A percentile compares a stretch with the other conserved stretches of the same genome.
Evolutionary conservation across 768 basidiomycete species (phyloP).

Genomic region (Mycena rosella): DNA sequence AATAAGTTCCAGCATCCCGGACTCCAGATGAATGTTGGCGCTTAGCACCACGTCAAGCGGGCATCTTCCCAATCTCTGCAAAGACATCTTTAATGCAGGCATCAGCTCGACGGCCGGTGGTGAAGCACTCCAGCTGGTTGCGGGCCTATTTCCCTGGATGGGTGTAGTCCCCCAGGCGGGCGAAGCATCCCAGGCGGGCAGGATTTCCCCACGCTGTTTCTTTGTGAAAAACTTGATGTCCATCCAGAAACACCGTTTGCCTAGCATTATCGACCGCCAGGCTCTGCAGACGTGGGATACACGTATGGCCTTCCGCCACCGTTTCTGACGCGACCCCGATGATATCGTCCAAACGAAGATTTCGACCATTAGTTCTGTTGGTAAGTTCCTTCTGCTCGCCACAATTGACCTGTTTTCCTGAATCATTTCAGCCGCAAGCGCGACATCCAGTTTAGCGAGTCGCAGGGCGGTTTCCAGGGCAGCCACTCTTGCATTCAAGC

Average conservation of each 20-base stretch:
- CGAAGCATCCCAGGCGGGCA: too few species aligned
- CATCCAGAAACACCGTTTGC: neutral
- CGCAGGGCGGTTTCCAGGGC: neutral
- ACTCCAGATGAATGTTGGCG: neutral
- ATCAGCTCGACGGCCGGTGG: neutral
- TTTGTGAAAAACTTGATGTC: too few species aligned
- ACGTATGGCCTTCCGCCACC: neutral
- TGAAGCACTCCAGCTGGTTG: too few species aligned
- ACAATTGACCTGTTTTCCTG: neutral
- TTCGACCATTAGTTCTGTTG: neutral
- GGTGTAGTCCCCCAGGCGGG: too few species aligned
- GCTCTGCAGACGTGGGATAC: constrained; percentile 1
- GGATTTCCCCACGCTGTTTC: too few species aligned
- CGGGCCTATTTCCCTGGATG: too few species aligned
- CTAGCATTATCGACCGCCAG: neutral
- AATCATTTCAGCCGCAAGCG: neutral
- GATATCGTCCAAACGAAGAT: neutral
- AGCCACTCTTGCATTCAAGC: neutral
- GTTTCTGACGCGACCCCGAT: too few species aligned
- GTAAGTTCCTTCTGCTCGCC: neutral
- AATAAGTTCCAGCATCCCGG: neutral
- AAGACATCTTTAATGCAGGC: neutral
- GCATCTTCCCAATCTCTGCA: neutral
- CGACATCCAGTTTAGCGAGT: neutral
- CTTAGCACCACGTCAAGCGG: neutral